A percentile compares a stretch with the other conserved stretches of the same genome.
Conservation (phyloP, 441 rosid genomes). For the Gossypium trilobum region DNA sequence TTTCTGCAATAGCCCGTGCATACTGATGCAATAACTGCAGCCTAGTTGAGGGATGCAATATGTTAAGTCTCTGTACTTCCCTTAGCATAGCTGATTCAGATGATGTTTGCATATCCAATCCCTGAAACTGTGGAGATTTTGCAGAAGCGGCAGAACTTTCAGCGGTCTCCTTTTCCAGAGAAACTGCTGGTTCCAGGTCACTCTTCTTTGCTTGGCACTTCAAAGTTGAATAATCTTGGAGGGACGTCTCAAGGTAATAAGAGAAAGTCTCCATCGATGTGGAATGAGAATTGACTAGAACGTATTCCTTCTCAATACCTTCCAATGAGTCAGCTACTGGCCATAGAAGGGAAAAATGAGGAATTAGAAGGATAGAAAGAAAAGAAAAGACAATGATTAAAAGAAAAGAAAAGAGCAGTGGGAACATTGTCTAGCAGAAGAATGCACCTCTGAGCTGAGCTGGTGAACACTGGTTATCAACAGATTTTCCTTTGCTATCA, state of each 20-base stretch:
- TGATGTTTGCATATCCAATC: constrained; percentile 29
- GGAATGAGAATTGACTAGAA: constrained; percentile 50
- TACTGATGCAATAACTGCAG: constrained; percentile 49
- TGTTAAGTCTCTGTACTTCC: constrained; percentile 43
- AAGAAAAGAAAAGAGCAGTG: not conserved
- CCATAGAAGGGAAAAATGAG: constrained; percentile 20
- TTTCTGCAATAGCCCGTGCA: constrained; percentile 39
- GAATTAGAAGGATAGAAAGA: constrained; percentile 1
- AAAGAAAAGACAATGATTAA: not conserved
- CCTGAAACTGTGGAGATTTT: constrained; percentile 22
- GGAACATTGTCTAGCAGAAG: not conserved
- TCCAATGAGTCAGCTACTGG: constrained; percentile 52
- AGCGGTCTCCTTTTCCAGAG: constrained; percentile 26
- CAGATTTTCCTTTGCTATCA: constrained; percentile 32
- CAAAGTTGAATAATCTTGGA: constrained; percentile 39
- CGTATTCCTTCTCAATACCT: constrained; percentile 70
- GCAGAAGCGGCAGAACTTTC: constrained; percentile 18
- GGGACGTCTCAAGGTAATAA: constrained; percentile 44
- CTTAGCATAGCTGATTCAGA: constrained; percentile 27
- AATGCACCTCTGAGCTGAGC: constrained; percentile 40
- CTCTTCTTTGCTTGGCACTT: constrained; percentile 28
- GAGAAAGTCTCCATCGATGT: constrained; percentile 47
- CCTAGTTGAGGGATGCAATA: constrained; percentile 47
- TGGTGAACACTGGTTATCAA: constrained; percentile 29
- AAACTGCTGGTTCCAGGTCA: constrained; percentile 25